Evolutionary conservation across 805 yeast genomes (phyloP).

Genomic region (Vanderwaltozyma polyspora): DNA sequence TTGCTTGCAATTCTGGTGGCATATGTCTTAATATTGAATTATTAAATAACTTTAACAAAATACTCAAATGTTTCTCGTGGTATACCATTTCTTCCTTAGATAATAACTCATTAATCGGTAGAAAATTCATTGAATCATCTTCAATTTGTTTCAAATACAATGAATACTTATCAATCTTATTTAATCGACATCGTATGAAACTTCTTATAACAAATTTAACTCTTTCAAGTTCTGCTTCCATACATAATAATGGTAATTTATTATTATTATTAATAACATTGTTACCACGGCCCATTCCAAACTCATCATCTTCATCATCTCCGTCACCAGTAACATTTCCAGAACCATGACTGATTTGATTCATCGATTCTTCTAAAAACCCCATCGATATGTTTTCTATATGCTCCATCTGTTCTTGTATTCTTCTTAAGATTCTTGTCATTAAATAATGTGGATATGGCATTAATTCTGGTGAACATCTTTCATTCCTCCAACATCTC

Average conservation of each 20-base stretch:
- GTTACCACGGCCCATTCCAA: conserved; percentile 1
- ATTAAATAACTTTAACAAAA: conserved; percentile 55
- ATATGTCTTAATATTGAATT: conserved; percentile 52
- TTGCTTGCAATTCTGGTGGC: conserved; percentile 56
- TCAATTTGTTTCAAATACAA: conserved; percentile 41
- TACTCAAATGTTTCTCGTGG: conserved; percentile 55
- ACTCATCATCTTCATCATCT: conserved; percentile 1
- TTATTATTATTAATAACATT: conserved; percentile 17
- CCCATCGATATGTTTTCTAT: conserved; percentile 74
- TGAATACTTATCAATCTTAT: conserved; percentile 62
- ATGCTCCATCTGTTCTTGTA: conserved; percentile 61
- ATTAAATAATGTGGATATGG: conserved; percentile 58
- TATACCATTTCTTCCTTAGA: conserved; percentile 54
- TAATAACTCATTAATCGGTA: conserved; percentile 26
- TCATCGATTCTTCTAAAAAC: conserved; percentile 38
- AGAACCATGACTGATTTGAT: neutral
- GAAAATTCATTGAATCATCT: conserved; percentile 17
- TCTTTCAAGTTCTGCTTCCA: conserved; percentile 87
- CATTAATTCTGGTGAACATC: conserved; percentile 78
- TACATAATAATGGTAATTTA: conserved; percentile 68
- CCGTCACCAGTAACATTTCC: neutral
- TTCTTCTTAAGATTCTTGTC: conserved; percentile 42
- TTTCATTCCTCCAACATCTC: conserved; percentile 70
- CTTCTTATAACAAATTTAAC: conserved; percentile 71
- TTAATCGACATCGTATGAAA: conserved; percentile 65